Conservation (phyloP, 495 filamentous ascomycete genomes). For the Podospora comata region DNA sequence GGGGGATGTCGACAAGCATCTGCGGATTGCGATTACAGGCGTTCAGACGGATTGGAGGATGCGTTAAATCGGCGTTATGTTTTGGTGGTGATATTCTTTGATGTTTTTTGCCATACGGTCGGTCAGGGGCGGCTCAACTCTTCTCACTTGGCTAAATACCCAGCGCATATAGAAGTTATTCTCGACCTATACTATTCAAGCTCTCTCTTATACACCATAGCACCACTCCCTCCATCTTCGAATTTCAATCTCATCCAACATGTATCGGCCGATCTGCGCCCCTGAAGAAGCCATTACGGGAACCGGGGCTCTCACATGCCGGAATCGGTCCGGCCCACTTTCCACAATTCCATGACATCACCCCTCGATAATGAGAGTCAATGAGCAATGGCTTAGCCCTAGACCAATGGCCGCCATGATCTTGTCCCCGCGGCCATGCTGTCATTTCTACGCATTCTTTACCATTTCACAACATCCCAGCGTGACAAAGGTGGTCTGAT, state of each 20-base stretch:
- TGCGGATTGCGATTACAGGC: neutral
- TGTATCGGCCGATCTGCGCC: neutral
- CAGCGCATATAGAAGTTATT: neutral
- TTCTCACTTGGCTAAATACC: neutral
- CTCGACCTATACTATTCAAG: neutral
- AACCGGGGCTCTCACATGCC: neutral
- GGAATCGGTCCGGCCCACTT: neutral
- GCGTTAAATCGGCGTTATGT: neutral
- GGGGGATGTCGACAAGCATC: neutral
- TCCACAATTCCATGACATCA: neutral
- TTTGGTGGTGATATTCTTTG: neutral
- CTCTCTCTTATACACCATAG: neutral
- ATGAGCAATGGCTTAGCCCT: neutral
- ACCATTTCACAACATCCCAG: neutral
- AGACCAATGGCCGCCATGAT: neutral
- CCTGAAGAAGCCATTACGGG: neutral
- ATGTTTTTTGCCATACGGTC: neutral
- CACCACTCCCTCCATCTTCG: neutral
- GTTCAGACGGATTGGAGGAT: neutral
- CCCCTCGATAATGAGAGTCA: neutral
- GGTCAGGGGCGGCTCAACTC: neutral
- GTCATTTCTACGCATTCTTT: neutral
- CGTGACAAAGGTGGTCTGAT: neutral
- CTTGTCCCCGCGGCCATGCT: neutral
- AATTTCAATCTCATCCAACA: neutral